phyloP scores from a whole-genome alignment of 2,329 filamentous ascomycete genomes.

The Fusarium sp. region DNA sequence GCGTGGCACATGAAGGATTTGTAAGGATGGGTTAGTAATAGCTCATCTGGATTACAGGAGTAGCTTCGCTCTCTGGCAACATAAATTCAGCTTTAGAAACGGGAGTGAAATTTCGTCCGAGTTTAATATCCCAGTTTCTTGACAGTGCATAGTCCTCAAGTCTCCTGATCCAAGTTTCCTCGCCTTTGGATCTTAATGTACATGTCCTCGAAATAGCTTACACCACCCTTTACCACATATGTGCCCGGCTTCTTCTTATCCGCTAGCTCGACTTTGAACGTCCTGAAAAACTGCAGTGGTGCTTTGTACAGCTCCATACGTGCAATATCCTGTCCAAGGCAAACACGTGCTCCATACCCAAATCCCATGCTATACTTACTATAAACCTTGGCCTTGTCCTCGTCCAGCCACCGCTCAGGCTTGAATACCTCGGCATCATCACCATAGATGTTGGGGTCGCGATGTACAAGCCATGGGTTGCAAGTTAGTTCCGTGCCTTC shows the following conservation, averaged over 20 bases:
- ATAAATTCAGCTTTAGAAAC: background rate
- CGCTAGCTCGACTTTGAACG: constrained; percentile 23
- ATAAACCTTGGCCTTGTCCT: constrained; percentile 44
- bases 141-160: background rate
- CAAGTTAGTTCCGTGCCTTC: constrained; percentile 51
- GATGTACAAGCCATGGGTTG: constrained; percentile 53
- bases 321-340: constrained; percentile 59
- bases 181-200: constrained; percentile 23
- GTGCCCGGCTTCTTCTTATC: constrained; percentile 22
- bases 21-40: background rate
- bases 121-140: background rate
- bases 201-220: constrained; percentile 38
- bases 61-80: background rate
- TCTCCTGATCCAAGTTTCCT: background rate
- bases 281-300: constrained; percentile 27
- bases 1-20: too few relatives aligned
- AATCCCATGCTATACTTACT: constrained; percentile 51
- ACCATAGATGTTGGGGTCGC: constrained; percentile 47
- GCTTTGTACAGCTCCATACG: constrained; percentile 55
- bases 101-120: background rate
- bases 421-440: constrained; percentile 51
- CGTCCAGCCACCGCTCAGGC: constrained; percentile 58
- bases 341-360: constrained; percentile 56
- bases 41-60: background rate
- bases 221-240: constrained; percentile 32